Base-by-base conservation (phyloP, 78 protist genomes). In the Guillardia theta region DNA sequence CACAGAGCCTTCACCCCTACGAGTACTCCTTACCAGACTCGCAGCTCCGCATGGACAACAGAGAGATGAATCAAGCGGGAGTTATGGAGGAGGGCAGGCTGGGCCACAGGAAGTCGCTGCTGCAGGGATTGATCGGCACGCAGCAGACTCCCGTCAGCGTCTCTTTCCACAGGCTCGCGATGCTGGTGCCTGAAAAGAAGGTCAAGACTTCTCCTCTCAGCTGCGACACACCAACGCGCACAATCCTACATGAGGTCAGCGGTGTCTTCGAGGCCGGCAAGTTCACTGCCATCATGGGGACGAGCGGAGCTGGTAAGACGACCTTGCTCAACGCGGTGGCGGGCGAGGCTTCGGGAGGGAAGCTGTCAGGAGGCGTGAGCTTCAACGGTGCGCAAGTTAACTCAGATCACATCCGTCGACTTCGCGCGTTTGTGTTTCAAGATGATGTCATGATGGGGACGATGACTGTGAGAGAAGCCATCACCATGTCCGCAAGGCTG, bases 401-500 rank as follows among this genome's bases (percentile, higher is more conserved):
- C 12, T 4, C 46, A 4, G 54, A 19, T 64, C 22, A 15, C 33
- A 87, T 87, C 70, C 53, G 92, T 21, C 27, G 48, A 41, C 41
- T 47, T 8, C 19, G 30, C 30, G 92, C 44, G 18, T 87, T 87
- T 24, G 92, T 87, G 41, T 87, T 87, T 10, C 92, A 87, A 41
- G 92, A 87, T 43, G 92, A 87, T 41, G 64, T 87, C n/a, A 87
- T 87, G 30, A 22, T 87, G 92, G 92, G 41, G 92, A 87, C 92
- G 44, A 87, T 87, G 92, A 87, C 92, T 0, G 64, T 87, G 64
- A 19, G 92, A 8, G 92, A 87, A 47, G 92, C 53, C 33, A 44
- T 87, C 5, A 5, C 30, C 70, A 87, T 87, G 92, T 87, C 92
- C 0, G 92, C 92, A 15, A 18, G 70, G 47, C 92, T 87, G 33